phyloP scores from a whole-genome alignment of 2,329 filamentous ascomycete genomes.

The Penicillium brasilianum region DNA sequence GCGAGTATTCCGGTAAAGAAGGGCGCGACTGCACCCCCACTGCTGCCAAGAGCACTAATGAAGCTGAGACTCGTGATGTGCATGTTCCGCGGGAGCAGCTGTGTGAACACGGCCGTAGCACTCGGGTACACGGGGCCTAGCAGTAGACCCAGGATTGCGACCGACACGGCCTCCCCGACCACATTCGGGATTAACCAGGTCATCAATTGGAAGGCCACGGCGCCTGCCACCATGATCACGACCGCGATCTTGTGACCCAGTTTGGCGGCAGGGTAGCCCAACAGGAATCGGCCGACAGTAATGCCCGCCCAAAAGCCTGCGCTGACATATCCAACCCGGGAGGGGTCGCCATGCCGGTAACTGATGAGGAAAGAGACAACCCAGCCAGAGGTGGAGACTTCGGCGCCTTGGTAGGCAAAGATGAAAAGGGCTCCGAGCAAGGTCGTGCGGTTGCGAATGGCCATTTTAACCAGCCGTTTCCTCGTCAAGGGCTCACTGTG shows the following conservation, averaged over 20 bases:
- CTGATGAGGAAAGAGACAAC: slow-evolving; percentile 83
- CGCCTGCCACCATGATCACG: slow-evolving; percentile 64
- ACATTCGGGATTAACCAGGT: slow-evolving; percentile 80
- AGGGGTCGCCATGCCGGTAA: slow-evolving; percentile 70
- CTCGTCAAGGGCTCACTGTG: slow-evolving; percentile 36
- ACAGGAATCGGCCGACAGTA: slow-evolving; percentile 73
- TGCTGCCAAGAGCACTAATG: slow-evolving; percentile 49
- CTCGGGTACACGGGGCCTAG: slow-evolving; percentile 82
- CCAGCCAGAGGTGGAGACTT: slow-evolving; percentile 85
- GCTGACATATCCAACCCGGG: slow-evolving; percentile 78
- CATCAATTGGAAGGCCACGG: slow-evolving; percentile 72
- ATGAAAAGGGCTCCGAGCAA: slow-evolving; percentile 79
- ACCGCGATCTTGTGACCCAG: slow-evolving; percentile 75
- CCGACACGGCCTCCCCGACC: slow-evolving; percentile 69
- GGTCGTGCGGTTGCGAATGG: slow-evolving; percentile 63
- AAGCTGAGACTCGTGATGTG: slow-evolving; percentile 48
- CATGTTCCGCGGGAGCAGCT: slow-evolving; percentile 49
- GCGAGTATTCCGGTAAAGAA: slow-evolving; percentile 57
- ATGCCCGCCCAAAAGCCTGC: slow-evolving; percentile 73
- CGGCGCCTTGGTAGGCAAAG: slow-evolving; percentile 83
- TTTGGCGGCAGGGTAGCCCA: slow-evolving; percentile 68
- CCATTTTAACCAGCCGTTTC: slow-evolving; percentile 50
- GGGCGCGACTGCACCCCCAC: slow-evolving; percentile 50
- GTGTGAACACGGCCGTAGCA: slow-evolving; percentile 65
- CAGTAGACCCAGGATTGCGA: slow-evolving; percentile 72